These are phyloP conservation scores for Leccinum fallax DNA, from an alignment of 1,284 basidiomycete species.

Conservation along the genomic window DNA sequence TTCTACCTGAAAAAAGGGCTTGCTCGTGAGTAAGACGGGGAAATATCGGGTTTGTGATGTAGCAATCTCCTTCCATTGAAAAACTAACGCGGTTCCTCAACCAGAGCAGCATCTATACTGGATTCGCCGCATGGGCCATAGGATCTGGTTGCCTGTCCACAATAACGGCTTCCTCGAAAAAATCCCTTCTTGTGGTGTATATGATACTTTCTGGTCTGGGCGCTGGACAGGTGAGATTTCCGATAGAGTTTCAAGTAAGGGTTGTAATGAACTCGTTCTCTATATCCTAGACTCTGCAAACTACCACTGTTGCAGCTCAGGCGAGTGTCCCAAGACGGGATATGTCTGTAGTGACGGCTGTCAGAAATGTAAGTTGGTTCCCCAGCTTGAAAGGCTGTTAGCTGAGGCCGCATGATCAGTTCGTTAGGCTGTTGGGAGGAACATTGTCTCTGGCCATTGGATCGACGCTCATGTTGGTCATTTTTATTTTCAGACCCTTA, in stretches of 20 bases:
- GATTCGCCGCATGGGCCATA: conserved; percentile 72
- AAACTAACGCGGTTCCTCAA: conserved; percentile 1
- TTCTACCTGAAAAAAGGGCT: conserved; percentile 44
- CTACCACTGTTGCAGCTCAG: conserved; percentile 69
- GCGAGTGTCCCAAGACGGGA: conserved; percentile 66
- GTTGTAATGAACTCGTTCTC: conserved; percentile 5
- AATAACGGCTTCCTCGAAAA: conserved; percentile 49
- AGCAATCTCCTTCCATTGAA: neutral
- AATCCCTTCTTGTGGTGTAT: conserved; percentile 61
- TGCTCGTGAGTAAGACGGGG: conserved; percentile 66
- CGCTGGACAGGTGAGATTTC: conserved; percentile 55
- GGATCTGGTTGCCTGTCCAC: conserved; percentile 72
- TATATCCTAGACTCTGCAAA: conserved; percentile 53
- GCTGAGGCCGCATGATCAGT: conserved; percentile 39
- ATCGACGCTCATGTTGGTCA: conserved; percentile 54
- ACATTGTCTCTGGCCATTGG: conserved; percentile 63
- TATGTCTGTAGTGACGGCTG: conserved; percentile 72
- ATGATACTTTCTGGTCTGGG: conserved; percentile 72
- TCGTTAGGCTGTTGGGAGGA: conserved; percentile 66
- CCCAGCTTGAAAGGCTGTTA: neutral
- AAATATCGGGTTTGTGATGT: conserved; percentile 53
- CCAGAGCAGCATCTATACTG: conserved; percentile 61
- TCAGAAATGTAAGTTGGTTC: conserved; percentile 54
- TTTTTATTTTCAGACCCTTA: neutral
- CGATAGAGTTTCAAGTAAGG: neutral